Base-by-base conservation (phyloP, 1,284 basidiomycete species). In the Irpex lacteus region DNA sequence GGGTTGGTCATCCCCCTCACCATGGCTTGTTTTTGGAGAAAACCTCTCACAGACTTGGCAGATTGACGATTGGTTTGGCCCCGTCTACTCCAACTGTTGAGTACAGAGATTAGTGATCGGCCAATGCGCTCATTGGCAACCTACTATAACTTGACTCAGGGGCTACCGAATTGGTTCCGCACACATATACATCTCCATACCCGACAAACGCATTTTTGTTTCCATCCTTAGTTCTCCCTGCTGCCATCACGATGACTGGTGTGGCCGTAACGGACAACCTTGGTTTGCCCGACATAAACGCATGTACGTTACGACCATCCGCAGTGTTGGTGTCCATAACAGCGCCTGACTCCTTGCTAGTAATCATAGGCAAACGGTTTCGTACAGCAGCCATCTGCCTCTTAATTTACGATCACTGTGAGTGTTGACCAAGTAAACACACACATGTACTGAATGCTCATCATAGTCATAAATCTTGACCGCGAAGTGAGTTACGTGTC, bases 361-460 rank as follows among this genome's bases (percentile, higher is more conserved):
- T 66, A 44, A 55, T 21, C 54, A 47, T 59, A 19, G 65, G 65
- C 1, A 63, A 66, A 47, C 54, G 59, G 21, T 66, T 62, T 15
- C 60, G 65, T 26, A 59, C 52, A n/a, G 65, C 62, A 13, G 65
- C 65, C 5, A 61, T 66, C 18, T 59, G 59, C 18, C 56, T 66
- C 6, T 49, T 66, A 9, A 61, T 66, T 34, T 66, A 66, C 38
- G 65, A 66, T 61, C 59, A 63, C 18, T 7, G 65, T 66, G 34
- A 4, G 65, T 60, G 3, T 6, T 58, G 40, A 44, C 15, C 15
- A 18, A 32, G 47, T 5, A 21, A 19, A 37, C 58, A 21, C 21
- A 15, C 19, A 44, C 21, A 34, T 37, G 47, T 7, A 47, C 9
- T 50, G 21, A 37, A 32, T 53, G 19, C 38, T 34, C 26, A 19